Base-by-base conservation (phyloP, 75 land plant species). In the Selaginella moellendorffii region DNA sequence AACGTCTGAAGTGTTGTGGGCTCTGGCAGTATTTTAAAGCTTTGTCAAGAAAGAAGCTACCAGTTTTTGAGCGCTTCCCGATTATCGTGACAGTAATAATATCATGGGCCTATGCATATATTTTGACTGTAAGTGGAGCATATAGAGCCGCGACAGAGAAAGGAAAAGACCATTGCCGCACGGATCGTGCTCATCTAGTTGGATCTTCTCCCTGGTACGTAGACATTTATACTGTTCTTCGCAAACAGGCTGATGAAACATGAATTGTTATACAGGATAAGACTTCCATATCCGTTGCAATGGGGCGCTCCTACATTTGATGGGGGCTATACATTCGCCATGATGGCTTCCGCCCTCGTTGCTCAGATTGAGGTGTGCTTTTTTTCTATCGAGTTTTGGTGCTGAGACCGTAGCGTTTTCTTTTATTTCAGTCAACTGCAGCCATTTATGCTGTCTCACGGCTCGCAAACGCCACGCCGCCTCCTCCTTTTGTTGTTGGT, bases 271-370 rank as follows among this genome's bases (percentile, higher is more conserved):
- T 56, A 21, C 59, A 79, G 96, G 96, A 83, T 89, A 64, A 83
- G 79, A 69, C 70, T 89, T 31, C 87, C 96, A 18, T 89, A 93
- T 67, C 98, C 98, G 17, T 65, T 93, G 21, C 82, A 93, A 64
- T 93, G 96, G 96, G 98, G 98, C 27, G 79, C 87, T 30, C 98
- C 96, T 26, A 83, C 87, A 24, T 93, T 89, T 76, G 68, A 86
- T 69, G 90, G 83, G 19, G 90, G 90, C 27, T 83, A 89, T 79
- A 69, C 72, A 18, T 84, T 93, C 73, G 98, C 83, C 0, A 80
- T 93, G 73, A 89, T 93, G 87, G 76, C 90, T 54, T 71, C 91
- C 23, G 97, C 79, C 52, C 79, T 88, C 28, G 87, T 82, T 23
- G 77, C 98, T 21, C 74, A 82, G 71, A 73, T 93, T 56, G 98